Percentiles rank a stretch among this genome's conserved stretches.
These are phyloP conservation scores for Verticillium alfalfae DNA, from an alignment of 2,329 filamentous ascomycete genomes.

Conservation along the genomic window DNA sequence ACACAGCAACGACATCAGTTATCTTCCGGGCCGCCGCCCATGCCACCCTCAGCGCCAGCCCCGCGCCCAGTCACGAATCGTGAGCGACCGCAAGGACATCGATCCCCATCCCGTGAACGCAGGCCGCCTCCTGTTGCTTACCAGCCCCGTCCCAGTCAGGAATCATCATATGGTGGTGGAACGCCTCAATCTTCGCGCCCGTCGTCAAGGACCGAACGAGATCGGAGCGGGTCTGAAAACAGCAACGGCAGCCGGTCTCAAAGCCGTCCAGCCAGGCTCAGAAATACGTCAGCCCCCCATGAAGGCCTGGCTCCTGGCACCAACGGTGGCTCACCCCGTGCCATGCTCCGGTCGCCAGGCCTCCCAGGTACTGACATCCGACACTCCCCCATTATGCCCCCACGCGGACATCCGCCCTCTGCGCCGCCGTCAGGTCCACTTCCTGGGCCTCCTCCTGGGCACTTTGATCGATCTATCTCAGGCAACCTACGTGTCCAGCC, in stretches of 20 bases:
- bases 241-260: conserved; percentile 37
- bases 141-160: conserved; percentile 23
- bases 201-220: conserved; percentile 33
- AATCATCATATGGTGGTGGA: background rate
- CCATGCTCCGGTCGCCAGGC: conserved; percentile 37
- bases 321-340: conserved; percentile 18
- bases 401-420: conserved; percentile 27
- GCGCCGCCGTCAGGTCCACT: conserved; percentile 9
- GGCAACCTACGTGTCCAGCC: conserved; percentile 27
- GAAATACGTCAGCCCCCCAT: conserved; percentile 17
- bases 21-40: background rate
- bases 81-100: conserved; percentile 20
- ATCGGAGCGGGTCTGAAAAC: conserved; percentile 51
- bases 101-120: conserved; percentile 37
- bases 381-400: conserved; percentile 42
- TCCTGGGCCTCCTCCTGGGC: conserved; percentile 11
- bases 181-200: conserved; percentile 12
- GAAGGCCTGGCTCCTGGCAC: conserved; percentile 7
- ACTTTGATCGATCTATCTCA: conserved; percentile 19
- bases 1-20: conserved; percentile 34
- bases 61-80: conserved; percentile 11
- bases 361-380: conserved; percentile 42
- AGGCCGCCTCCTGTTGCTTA: conserved; percentile 39
- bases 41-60: background rate
- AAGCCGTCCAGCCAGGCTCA: conserved; percentile 26